Conservation (phyloP, 2,329 filamentous ascomycete genomes). For the Microascus cirrosus region DNA sequence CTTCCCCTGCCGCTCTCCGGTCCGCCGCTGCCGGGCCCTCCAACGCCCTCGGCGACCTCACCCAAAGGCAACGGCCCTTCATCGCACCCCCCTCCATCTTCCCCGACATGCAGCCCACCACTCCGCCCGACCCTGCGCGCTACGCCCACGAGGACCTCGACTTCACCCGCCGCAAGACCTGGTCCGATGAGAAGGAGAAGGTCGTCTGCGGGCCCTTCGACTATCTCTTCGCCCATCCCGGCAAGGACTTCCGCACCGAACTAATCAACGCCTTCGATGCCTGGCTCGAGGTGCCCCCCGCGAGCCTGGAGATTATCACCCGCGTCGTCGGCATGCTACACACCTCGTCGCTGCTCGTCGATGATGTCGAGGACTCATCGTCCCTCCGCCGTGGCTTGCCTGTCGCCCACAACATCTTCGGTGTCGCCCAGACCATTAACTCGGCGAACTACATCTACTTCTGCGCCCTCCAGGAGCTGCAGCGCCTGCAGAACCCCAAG, state of each 20-base stretch:
- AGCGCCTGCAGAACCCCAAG: slow-evolving; percentile 56
- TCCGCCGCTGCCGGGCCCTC: slow-evolving; percentile 12
- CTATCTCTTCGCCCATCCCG: slow-evolving; percentile 67
- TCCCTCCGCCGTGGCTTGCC: slow-evolving; percentile 67
- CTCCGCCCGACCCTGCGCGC: slow-evolving; percentile 35
- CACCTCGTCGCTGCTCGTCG: slow-evolving; percentile 71
- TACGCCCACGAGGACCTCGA: slow-evolving; percentile 45
- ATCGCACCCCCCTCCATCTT: slow-evolving; percentile 15
- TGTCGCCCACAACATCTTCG: slow-evolving; percentile 76
- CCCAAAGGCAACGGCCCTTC: neutral
- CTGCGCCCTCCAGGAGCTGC: slow-evolving; percentile 62
- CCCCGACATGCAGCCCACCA: slow-evolving; percentile 20
- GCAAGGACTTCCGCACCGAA: slow-evolving; percentile 75
- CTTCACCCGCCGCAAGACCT: slow-evolving; percentile 39
- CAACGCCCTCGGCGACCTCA: slow-evolving; percentile 1
- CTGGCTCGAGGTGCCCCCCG: slow-evolving; percentile 63
- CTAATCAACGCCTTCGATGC: slow-evolving; percentile 73
- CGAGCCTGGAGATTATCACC: slow-evolving; percentile 63
- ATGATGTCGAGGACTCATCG: slow-evolving; percentile 80
- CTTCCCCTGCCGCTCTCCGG: slow-evolving; percentile 3
- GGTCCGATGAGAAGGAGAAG: slow-evolving; percentile 66
- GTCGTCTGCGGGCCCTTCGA: slow-evolving; percentile 70
- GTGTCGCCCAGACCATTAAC: slow-evolving; percentile 81
- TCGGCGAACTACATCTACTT: slow-evolving; percentile 87
- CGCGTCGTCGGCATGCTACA: slow-evolving; percentile 77